These are phyloP conservation scores for Rauvolfia tetraphylla DNA, from an alignment of 257 asterid genomes.

Conservation along the genomic window DNA sequence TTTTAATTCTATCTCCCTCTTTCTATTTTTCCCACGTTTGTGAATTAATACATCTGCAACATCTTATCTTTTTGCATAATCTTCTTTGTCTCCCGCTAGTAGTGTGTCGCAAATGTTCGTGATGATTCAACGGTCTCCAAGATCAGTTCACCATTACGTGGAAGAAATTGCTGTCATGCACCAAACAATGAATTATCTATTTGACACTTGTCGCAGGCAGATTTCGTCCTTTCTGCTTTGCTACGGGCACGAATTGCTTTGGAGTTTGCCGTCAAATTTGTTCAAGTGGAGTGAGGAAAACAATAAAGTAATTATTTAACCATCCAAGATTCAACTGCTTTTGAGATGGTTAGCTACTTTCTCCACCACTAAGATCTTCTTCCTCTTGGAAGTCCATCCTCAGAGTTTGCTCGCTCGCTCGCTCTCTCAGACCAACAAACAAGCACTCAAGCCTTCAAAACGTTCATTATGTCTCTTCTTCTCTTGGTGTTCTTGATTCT, in stretches of 20 bases:
- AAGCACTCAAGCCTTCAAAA: not conserved
- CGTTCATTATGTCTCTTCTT: conserved; percentile 14
- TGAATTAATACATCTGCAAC: too few species aligned
- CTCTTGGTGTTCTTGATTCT: conserved; percentile 6
- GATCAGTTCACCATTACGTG: too few species aligned
- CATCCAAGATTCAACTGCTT: conserved; percentile 6
- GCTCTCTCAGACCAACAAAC: not conserved
- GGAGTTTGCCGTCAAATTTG: not conserved
- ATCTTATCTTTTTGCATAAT: too few species aligned
- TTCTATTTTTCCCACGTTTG: too few species aligned
- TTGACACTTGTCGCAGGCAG: not conserved
- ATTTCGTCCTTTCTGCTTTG: not conserved
- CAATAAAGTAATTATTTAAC: not conserved
- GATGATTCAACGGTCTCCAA: too few species aligned
- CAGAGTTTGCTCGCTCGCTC: too few species aligned
- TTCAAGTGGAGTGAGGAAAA: not conserved
- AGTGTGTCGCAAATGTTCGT: too few species aligned
- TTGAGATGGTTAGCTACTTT: not conserved
- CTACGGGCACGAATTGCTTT: not conserved
- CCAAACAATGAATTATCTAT: not conserved
- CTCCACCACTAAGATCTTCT: conserved; percentile 2
- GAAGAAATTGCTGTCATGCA: not conserved
- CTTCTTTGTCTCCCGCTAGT: too few species aligned
- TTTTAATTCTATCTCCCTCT: too few species aligned
- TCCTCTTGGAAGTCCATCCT: not conserved